Base-by-base conservation (phyloP, 495 filamentous ascomycete species). In the Glutinoglossum americanum region DNA sequence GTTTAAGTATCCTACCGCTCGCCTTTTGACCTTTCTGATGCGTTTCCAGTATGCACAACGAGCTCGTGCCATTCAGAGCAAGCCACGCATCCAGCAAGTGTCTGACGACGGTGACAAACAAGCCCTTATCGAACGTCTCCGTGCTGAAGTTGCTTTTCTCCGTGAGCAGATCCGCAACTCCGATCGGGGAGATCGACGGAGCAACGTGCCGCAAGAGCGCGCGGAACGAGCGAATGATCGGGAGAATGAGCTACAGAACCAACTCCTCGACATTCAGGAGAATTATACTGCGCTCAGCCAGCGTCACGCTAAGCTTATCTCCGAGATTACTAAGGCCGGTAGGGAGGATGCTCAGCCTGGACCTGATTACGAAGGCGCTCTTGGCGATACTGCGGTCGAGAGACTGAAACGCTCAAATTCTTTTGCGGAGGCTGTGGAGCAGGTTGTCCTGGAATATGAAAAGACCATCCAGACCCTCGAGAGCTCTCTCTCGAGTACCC, bases 381-480 rank as follows among this genome's bases (percentile, higher is more conserved):
- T 84, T 60, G 85, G 83, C 45, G 83, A 89, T 63, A 88, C 76
- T 62, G 90, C 92, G 2, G 80, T 89, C 8, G 89, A 95, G 66
- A 76, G 93, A 58, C 72, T 97, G 58, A 93, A 95, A 64, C 81
- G 90, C 19, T 97, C 92, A 19, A 92, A 89, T 63, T 89, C 86
- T 9, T 96, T 97, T 69, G 88, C 90, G 8, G 81, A 92, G 67
- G 89, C 89, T 45, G 89, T 96, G 30, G 93, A 99, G 64, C 84
- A 92, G 65, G 87, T 99, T 44, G 87, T 99, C 17, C 71, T 97
- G 19, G 92, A 99, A 65, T 99, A 99, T 66, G 92, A 99, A 63
- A 96, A 94, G 76, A 99, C 92, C 0, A 97, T 99, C 59, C 87
- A 96, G 66, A 84, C 76, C 62, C 78, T 99, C 27, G 93, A 99